Base-by-base conservation (phyloP, 495 filamentous ascomycete species). In the Xylaria sp. region DNA sequence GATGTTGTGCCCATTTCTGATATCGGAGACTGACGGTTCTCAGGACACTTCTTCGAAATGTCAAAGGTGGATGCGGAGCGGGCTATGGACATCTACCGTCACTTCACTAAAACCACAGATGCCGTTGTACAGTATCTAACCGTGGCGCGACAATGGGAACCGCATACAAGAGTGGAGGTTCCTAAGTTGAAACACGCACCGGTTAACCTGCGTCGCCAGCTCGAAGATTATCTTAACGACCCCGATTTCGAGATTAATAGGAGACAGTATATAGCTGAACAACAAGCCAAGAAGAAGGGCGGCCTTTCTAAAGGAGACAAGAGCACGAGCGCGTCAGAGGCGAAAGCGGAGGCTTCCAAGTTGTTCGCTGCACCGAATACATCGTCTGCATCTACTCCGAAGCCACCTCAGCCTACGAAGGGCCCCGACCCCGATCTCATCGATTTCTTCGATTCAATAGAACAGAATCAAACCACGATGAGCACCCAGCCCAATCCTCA, bases 21-120 rank as follows among this genome's bases (percentile, higher is more conserved):
- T 35, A 57, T 55, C 75, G 61, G 14, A 68, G 52, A 65, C 77
- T 80, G 41, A 80, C 55, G 12, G 31, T 24, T 9, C 55, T 31
- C 67, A 97, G 95, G 97, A 73, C 95, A 97, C 78, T 99, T 97
- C 79, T 98, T 99, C 74, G 96, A 99, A 82, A 95, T 99, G 93
- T 97, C 97, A 64, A 91, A 91, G 67, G 88, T 91, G 44, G 97
- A 99, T 81, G 97, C 97, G 61, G 92, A 97, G 79, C 89, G 95
- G 53, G 97, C 96, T 46, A 86, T 99, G 76, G 86, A 89, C 61
- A 97, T 99, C 24, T 99, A 99, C 80, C 94, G 94, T 76, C 92
- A 88, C 2, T 99, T 99, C 80, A 92, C 93, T 33, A 92, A 88
- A 75, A 97, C 97, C 77, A 99, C 96, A 15, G 94, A 97, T 68